Evolutionary conservation across 2,329 filamentous ascomycete species (phyloP).

Genomic region (Botryotinia globosa): DNA sequence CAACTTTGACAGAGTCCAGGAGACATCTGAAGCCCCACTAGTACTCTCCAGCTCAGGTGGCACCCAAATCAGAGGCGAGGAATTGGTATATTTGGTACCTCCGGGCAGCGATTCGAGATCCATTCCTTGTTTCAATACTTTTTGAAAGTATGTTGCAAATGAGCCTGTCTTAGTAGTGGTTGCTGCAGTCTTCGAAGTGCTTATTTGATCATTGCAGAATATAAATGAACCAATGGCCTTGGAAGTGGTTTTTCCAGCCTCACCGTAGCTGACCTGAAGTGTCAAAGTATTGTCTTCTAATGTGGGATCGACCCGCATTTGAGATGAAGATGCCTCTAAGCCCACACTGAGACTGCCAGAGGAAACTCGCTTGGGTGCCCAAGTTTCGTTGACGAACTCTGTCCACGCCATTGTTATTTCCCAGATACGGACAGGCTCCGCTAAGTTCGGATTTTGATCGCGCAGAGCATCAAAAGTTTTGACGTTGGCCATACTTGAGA

Average conservation of each 20-base stretch:
- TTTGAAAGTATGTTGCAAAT: neutral
- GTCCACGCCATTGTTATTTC: neutral
- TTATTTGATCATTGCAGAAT: neutral
- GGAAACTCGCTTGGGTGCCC: neutral
- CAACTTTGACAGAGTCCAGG: neutral
- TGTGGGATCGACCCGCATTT: neutral
- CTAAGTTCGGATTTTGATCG: neutral
- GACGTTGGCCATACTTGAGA: neutral
- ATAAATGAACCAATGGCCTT: neutral
- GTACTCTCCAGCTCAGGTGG: neutral
- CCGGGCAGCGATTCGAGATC: neutral
- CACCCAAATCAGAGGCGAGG: neutral
- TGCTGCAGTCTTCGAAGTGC: neutral
- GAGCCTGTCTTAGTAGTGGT: neutral
- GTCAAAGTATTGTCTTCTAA: neutral
- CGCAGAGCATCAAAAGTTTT: neutral
- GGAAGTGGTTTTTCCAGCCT: neutral
- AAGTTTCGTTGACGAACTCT: constrained; percentile 30
- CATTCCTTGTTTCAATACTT: neutral
- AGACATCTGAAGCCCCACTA: neutral
- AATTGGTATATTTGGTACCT: neutral
- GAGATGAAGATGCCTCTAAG: neutral
- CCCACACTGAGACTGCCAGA: neutral
- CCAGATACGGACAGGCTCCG: neutral
- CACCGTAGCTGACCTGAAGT: neutral